These are phyloP conservation scores for Platismatia glauca DNA, from an alignment of 495 filamentous ascomycete genomes.

Conservation along the genomic window DNA sequence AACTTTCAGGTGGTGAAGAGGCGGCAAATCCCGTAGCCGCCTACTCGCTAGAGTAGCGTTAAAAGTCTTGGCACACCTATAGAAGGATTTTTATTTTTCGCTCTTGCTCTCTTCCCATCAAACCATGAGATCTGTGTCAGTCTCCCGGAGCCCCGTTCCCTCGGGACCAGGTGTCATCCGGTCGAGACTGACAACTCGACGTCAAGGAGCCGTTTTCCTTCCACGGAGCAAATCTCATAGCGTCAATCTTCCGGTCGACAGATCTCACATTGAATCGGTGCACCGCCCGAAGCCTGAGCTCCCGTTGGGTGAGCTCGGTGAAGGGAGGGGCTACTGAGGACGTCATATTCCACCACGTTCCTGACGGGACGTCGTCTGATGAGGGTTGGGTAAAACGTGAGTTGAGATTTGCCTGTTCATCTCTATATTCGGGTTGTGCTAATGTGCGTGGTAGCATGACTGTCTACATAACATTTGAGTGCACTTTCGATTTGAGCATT, in stretches of 20 bases:
- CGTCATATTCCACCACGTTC: slow-evolving; percentile 83
- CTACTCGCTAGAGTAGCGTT: too few relatives aligned
- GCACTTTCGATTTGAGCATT: too few relatives aligned
- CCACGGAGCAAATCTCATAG: slow-evolving; percentile 42
- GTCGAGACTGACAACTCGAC: slow-evolving; percentile 83
- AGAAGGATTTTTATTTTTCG: slow-evolving; percentile 25
- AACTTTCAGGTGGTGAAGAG: background rate
- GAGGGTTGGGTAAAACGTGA: slow-evolving; percentile 70
- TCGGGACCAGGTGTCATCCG: slow-evolving; percentile 44
- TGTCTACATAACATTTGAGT: slow-evolving; percentile 6
- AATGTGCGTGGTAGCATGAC: background rate
- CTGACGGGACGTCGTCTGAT: slow-evolving; percentile 70
- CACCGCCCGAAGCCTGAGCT: slow-evolving; percentile 49
- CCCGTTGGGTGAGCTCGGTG: slow-evolving; percentile 61
- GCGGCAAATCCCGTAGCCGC: slow-evolving; percentile 6
- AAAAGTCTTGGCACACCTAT: slow-evolving; percentile 28
- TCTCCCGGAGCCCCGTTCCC: slow-evolving; percentile 48
- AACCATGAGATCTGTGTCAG: slow-evolving; percentile 71
- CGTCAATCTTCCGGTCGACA: slow-evolving; percentile 90
- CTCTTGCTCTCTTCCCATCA: slow-evolving; percentile 30
- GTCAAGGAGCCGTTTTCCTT: slow-evolving; percentile 64
- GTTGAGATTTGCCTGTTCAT: background rate
- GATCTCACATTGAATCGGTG: slow-evolving; percentile 65
- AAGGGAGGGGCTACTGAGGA: slow-evolving; percentile 45
- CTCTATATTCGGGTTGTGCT: background rate